A percentile compares a stretch with the other conserved stretches of the same genome.
Evolutionary conservation across 1,139 yeast species (phyloP).

Genomic region (Yamadazyma aaseri): DNA sequence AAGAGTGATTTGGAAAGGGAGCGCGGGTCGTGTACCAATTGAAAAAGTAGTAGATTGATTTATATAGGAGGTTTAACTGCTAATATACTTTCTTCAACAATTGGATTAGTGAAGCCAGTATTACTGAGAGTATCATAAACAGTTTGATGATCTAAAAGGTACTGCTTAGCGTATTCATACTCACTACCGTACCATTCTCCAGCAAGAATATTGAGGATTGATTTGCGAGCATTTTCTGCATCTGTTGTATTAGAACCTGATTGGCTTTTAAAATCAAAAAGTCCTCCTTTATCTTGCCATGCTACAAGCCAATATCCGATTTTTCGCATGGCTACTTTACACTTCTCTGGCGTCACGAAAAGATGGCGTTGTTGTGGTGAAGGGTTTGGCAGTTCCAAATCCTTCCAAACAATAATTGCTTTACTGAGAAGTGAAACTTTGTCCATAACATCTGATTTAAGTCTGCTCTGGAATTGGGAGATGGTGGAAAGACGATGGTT

Average conservation of each 20-base stretch:
- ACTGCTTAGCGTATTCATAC: conserved; percentile 34
- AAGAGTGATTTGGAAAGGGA: conserved; percentile 1
- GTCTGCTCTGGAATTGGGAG: conserved; percentile 35
- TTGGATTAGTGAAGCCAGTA: conserved; percentile 33
- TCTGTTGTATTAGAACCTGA: conserved; percentile 6
- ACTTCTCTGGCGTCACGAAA: conserved; percentile 40
- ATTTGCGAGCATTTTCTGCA: conserved; percentile 17
- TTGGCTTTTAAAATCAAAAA: conserved; percentile 10
- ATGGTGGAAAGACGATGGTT: conserved; percentile 43
- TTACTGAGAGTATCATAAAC: conserved; percentile 23
- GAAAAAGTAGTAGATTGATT: neutral
- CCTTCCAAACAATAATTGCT: conserved; percentile 31
- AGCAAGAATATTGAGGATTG: conserved; percentile 36
- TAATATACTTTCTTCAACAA: conserved; percentile 40
- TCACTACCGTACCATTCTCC: conserved; percentile 52
- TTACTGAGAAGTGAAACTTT: conserved; percentile 26
- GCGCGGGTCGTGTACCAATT: conserved; percentile 1
- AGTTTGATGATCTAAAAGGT: conserved; percentile 20
- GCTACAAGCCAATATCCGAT: conserved; percentile 49
- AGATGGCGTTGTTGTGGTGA: conserved; percentile 6
- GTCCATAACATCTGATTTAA: conserved; percentile 34
- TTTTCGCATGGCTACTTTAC: conserved; percentile 41
- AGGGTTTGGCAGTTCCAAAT: conserved; percentile 4
- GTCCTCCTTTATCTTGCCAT: conserved; percentile 34
- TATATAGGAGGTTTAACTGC: conserved; percentile 42